Base-by-base conservation (phyloP, 2,329 filamentous ascomycete species). In the Phialophora tarda region DNA sequence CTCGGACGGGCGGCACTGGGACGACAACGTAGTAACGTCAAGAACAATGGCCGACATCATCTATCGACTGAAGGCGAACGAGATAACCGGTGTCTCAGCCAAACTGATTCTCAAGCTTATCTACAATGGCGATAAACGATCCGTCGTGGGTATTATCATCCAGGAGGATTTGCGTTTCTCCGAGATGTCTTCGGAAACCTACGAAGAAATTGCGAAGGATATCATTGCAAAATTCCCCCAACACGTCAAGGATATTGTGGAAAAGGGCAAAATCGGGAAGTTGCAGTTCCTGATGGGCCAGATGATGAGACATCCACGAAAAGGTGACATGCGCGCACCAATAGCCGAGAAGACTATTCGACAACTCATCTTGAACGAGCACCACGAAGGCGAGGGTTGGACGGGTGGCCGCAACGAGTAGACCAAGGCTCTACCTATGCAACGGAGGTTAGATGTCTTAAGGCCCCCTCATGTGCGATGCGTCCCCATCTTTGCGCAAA, bases 241-340 rank as follows among this genome's bases (percentile, higher is more conserved):
- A 44, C 84, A 88, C 78, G 86, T 88, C 1, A 78, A 82, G 62
- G 84, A 87, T 60, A 87, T 90, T 58, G 79, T 83, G 50, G 79
- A 82, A 55, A 87, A 86, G 73, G 83, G 84, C 0, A 86, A 89
- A 70, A 79, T 81, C 32, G 86, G 87, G n/a, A 91, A 91, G 76
- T 75, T 89, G 6, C 87, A 86, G 72, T 91, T 85, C 80, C 85
- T 91, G 71, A 84, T 91, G 14, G 89, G 89, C 11, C 85, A 89
- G 75, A 89, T 91, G 85, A 87, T 90, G 78, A 81, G 85, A 53
- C 78, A 79, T 67, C 86, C 86, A 30, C 81, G 83, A 30, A 85
- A 86, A 66, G 87, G 87, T 0, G 85, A 85, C 1, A 83, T 90
- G 6, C 86, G 90, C 75, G 85, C 88, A 4, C 80, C 81, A 64